Evolutionary conservation across 371 early-diverging fungal genomes (phyloP).

Genomic region (Umbelopsis sp.): DNA sequence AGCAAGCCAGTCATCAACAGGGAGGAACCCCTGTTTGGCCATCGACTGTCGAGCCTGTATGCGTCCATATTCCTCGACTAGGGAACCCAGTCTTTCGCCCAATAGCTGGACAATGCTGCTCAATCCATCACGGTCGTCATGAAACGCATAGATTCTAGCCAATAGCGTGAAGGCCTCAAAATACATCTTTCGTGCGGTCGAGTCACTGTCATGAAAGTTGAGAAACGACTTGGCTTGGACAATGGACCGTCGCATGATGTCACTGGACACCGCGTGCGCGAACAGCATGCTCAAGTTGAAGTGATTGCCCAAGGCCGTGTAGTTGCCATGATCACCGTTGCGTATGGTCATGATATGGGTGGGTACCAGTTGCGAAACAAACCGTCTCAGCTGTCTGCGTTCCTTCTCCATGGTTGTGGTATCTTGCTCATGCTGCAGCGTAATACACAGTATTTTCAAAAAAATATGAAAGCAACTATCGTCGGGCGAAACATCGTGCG

Average conservation of each 20-base stretch:
- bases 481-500: not conserved
- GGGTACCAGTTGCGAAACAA: slow-evolving; percentile 14
- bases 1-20: slow-evolving; percentile 5
- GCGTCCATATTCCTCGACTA: not conserved
- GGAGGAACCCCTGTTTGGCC: slow-evolving; percentile 13
- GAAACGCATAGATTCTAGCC: slow-evolving; percentile 10
- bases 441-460: slow-evolving; percentile 14
- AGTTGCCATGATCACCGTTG: not conserved
- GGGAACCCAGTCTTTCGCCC: not conserved
- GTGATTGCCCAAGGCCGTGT: slow-evolving; percentile 22
- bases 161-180: slow-evolving; percentile 19
- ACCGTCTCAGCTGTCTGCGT: not conserved
- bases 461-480: slow-evolving; percentile 20
- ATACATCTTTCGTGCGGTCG: slow-evolving; percentile 17
- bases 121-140: slow-evolving; percentile 2
- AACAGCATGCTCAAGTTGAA: slow-evolving; percentile 18
- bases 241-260: slow-evolving; percentile 4
- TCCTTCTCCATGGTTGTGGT: not conserved
- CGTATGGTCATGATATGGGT: slow-evolving; percentile 21
- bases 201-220: slow-evolving; percentile 21
- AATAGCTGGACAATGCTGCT: not conserved
- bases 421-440: slow-evolving; percentile 10
- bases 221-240: slow-evolving; percentile 19
- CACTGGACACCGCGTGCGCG: slow-evolving; percentile 12
- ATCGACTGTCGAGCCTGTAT: slow-evolving; percentile 5